Base-by-base conservation (phyloP, 2,329 filamentous ascomycete species). In the Claviceps sp. region DNA sequence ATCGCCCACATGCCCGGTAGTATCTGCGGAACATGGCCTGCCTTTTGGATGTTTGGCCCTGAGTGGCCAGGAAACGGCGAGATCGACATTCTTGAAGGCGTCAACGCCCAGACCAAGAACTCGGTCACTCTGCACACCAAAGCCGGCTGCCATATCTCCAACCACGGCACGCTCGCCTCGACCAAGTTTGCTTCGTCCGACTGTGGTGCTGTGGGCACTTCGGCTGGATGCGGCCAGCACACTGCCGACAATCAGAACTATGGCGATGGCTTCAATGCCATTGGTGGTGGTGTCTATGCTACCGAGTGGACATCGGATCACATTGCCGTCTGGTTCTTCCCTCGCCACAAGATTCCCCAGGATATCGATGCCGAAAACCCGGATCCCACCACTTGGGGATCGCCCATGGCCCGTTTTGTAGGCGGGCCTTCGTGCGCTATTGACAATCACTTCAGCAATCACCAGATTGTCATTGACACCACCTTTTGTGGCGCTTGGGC, bases 401-500 rank as follows among this genome's bases (percentile, higher is more conserved):
- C 65, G 1, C 87, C 90, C 0, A 64, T 77, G 1, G 87, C 85
- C 9, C 73, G 72, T 37, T 96, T 94, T 67, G 68, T 72, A 4
- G 78, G 81, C 11, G 76, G 73, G 42, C 79, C 77, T 1, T 74
- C 72, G 52, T 96, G 91, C 68, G 71, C 90, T 59, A 85, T 95
- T 57, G 72, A 82, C 54, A 57, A 68, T 1, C 76, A 84, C 66
- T 94, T 96, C 71, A 71, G 71, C 54, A 68, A 84, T 54, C 78
- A 95, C 70, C 78, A 84, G 59, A 81, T 96, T 56, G 78, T 91
- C 56, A 83, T 93, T 66, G 81, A 91, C 68, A 93, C 83, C 1
- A 86, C 85, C 5, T 88, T 95, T 65, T 96, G 90, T 67, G 90
- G 90, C 20, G 79, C 85, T 62, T 95, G 89, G 89, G 89, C 89